Evolutionary conservation across 306 rosid genomes (phyloP), one percentile per base, ranked within the genome.

Genomic region (Corylus avellana): DNA sequence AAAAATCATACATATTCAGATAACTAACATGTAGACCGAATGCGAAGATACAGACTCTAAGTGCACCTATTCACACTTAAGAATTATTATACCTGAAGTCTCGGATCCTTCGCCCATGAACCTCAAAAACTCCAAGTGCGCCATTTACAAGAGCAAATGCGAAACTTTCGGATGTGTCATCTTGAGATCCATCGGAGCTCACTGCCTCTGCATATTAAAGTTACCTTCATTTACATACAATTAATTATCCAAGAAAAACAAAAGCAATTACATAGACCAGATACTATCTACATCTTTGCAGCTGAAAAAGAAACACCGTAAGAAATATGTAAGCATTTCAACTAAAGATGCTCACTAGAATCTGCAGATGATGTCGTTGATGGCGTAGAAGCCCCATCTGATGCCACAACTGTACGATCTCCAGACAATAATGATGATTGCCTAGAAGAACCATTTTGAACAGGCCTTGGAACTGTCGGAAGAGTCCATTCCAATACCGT

Each of bases 401-500:
- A 75, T 66, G 75, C 82, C 75, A 42, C 79, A 68, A 86, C 53
- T 74, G 91, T 68, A 53, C 78, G 89, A 72, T 88, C 91, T 77
- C 81, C 81, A 49, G 94, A 73, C 69, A 82, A 76, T 50, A 75
- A 61, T 29, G 86, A 78, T 64, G 84, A 72, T 74, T 78, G 85
- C 68, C 39, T 81, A 39, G 85, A 76, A 70, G 84, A 76, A 69
- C 75, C 86, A 83, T 50, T 85, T 79, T 83, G 94, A 76, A 32
- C 86, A 73, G 97, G 93, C 56, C 87, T 88, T 35, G 96, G 93
- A 84, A 90, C 94, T 63, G 99, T 87, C 73, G 99, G 99, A 81
- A 96, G 98, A 42, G 98, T 96, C 99, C 99, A 96, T 80, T 96
- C 99, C 94, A 96, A 76, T 73, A 96, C 99, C 76, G 98, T 96